Percentiles rank a stretch among this genome's conserved stretches.
These are phyloP conservation scores for Capsicum baccatum DNA, from an alignment of 257 asterid species.

Conservation along the genomic window DNA sequence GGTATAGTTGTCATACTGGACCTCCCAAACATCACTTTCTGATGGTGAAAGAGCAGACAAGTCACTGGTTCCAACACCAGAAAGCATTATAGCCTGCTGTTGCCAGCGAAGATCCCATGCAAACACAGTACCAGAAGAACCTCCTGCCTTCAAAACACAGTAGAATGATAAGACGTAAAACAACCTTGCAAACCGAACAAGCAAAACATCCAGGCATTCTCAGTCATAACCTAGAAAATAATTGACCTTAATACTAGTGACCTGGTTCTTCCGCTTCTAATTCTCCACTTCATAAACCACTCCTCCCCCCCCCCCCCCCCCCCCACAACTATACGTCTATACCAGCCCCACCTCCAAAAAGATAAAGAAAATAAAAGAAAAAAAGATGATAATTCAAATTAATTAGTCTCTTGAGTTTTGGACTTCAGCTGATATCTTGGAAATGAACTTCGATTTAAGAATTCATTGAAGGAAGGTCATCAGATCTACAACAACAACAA, in stretches of 20 bases:
- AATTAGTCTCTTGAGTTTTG: not conserved
- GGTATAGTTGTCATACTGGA: constrained; percentile 77
- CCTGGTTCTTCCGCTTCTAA: not conserved
- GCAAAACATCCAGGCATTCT: not conserved
- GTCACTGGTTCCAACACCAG: constrained; percentile 55
- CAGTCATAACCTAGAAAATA: constrained; percentile 14
- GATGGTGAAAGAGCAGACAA: constrained; percentile 51
- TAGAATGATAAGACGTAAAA: constrained; percentile 30
- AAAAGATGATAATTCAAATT: not conserved
- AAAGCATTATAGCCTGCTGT: constrained; percentile 66
- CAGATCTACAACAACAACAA: too few species aligned
- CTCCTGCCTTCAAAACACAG: constrained; percentile 81
- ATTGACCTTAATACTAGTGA: not conserved
- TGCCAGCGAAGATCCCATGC: constrained; percentile 97
- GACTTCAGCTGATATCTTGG: not conserved
- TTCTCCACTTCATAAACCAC: not conserved
- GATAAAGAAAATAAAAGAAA: not conserved
- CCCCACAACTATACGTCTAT: too few species aligned
- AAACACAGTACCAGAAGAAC: constrained; percentile 88
- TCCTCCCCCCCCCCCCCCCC: not conserved
- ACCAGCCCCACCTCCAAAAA: too few species aligned
- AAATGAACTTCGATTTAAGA: not conserved
- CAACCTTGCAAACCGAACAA: not conserved
- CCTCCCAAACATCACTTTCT: constrained; percentile 95
- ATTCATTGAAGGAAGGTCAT: not conserved